A percentile compares a stretch with the other conserved stretches of the same genome.
These are phyloP conservation scores for Fulvia fulva DNA, from an alignment of 2,329 filamentous ascomycete genomes.

Conservation along the genomic window DNA sequence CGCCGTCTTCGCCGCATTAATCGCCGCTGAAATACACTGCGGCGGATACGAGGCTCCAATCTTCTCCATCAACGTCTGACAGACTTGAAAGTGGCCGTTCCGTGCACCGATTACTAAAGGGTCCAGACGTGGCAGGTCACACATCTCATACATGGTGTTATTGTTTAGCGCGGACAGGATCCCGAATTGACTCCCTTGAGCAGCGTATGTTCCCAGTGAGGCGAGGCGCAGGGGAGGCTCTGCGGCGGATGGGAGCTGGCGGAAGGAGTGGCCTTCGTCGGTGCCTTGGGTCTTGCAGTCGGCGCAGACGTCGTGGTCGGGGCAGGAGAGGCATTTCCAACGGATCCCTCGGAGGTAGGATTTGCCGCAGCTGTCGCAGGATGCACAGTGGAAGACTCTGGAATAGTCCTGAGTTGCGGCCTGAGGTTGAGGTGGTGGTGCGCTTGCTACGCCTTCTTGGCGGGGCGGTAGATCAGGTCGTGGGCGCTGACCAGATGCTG, in stretches of 20 bases:
- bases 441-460: slow-evolving; percentile 3
- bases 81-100: slow-evolving; percentile 7
- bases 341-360: background rate
- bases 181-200: slow-evolving; percentile 5
- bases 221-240: slow-evolving; percentile 2
- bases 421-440: background rate
- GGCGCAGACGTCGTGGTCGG: slow-evolving; percentile 8
- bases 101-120: slow-evolving; percentile 3
- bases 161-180: slow-evolving; percentile 3
- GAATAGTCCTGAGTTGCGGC: slow-evolving; percentile 3
- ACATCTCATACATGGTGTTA: slow-evolving; percentile 3
- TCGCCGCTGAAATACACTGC: slow-evolving; percentile 3
- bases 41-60: slow-evolving; percentile 1
- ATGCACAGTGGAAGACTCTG: slow-evolving; percentile 3
- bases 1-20: background rate
- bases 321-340: slow-evolving; percentile 6
- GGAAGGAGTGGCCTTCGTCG: slow-evolving; percentile 6
- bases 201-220: background rate
- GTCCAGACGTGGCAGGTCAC: slow-evolving; percentile 4
- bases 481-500: background rate
- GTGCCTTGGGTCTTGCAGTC: slow-evolving; percentile 5
- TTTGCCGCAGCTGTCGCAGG: slow-evolving; percentile 8
- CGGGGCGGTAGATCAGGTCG: slow-evolving; percentile 5
- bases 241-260: background rate
- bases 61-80: slow-evolving; percentile 6